These are phyloP conservation scores for Bipolaris sorokiniana DNA, from an alignment of 2,329 filamentous ascomycete species.

Conservation along the genomic window DNA sequence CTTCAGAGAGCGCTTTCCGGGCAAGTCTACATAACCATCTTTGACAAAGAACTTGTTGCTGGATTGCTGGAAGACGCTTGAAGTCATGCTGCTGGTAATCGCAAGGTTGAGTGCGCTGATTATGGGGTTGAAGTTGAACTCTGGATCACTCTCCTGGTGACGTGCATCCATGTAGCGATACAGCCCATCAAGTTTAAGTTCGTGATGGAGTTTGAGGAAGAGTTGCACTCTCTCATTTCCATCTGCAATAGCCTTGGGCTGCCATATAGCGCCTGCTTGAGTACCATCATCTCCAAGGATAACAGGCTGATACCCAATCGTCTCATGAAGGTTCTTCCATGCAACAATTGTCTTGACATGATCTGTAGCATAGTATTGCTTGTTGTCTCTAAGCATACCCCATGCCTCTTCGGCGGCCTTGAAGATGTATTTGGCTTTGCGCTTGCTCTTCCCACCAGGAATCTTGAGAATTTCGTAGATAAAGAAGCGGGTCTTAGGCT, in stretches of 20 bases:
- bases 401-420: not conserved
- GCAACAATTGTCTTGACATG: slow-evolving; percentile 9
- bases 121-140: not conserved
- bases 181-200: not conserved
- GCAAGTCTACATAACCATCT: not conserved
- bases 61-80: slow-evolving; percentile 2
- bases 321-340: slow-evolving; percentile 14
- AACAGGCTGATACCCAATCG: not conserved
- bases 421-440: not conserved
- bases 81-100: slow-evolving; percentile 6
- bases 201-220: not conserved
- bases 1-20: not conserved
- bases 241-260: not conserved
- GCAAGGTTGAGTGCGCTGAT: slow-evolving; percentile 8
- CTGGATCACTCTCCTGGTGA: not conserved
- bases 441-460: not conserved
- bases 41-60: slow-evolving; percentile 18
- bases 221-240: not conserved
- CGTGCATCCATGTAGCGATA: not conserved
- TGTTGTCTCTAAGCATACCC: slow-evolving; percentile 2
- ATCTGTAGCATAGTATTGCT: slow-evolving; percentile 10
- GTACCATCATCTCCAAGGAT: not conserved
- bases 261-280: not conserved
- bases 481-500: not conserved
- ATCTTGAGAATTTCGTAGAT: slow-evolving; percentile 5